Evolutionary conservation across 2,329 filamentous ascomycete species (phyloP).

Genomic region (Aspergillus viridinutans): DNA sequence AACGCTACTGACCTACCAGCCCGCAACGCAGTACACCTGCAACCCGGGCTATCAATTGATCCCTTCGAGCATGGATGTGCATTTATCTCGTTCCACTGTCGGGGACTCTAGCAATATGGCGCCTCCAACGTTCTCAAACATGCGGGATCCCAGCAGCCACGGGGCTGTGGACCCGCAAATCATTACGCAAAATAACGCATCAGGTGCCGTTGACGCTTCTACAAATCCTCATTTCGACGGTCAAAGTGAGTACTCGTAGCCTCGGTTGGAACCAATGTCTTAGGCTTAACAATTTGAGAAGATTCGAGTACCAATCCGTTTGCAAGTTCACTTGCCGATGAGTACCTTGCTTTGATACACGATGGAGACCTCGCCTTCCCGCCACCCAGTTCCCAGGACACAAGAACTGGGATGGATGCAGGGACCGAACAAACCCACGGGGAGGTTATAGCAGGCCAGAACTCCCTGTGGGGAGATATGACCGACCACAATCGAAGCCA

Average conservation of each 20-base stretch:
- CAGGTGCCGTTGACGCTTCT: neutral
- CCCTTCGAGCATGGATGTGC: constrained; percentile 6
- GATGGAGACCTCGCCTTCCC: neutral
- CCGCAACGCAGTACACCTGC: neutral
- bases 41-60: neutral
- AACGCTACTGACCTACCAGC: neutral
- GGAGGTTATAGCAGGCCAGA: neutral
- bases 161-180: neutral
- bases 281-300: neutral
- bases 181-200: neutral
- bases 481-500: neutral
- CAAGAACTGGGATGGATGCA: neutral
- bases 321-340: neutral
- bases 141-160: neutral
- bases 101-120: constrained; percentile 1
- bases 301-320: neutral
- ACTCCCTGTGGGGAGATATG: neutral
- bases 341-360: neutral
- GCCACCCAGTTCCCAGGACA: neutral
- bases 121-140: neutral
- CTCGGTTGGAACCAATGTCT: neutral
- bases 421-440: neutral
- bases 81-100: constrained; percentile 1
- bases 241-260: constrained; percentile 1
- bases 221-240: neutral